Evolutionary conservation across 768 basidiomycete genomes (phyloP).

Genomic region (Kwoniella heveanensis): DNA sequence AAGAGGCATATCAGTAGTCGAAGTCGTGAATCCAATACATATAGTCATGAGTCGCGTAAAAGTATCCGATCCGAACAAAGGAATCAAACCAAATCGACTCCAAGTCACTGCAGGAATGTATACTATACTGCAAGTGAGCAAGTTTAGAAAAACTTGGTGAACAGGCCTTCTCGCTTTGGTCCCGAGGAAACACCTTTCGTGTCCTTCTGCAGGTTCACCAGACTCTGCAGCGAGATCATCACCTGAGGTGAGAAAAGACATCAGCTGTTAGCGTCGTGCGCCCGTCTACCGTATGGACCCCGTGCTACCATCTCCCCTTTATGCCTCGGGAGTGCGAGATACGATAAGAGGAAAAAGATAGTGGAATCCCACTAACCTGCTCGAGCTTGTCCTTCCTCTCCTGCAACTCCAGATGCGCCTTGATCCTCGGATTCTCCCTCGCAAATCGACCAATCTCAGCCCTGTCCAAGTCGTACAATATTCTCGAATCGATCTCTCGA

Average conservation of each 20-base stretch:
- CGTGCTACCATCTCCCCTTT: too few relatives aligned
- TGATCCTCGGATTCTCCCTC: slow-evolving; percentile 87
- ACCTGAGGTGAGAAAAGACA: slow-evolving; percentile 61
- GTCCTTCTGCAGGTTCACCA: slow-evolving; percentile 85
- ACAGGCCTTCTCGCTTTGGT: slow-evolving; percentile 41
- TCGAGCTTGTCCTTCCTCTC: slow-evolving; percentile 97
- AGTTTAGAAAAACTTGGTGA: slow-evolving; percentile 55
- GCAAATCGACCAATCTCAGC: slow-evolving; percentile 88
- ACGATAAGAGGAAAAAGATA: too few relatives aligned
- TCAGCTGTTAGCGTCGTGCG: too few relatives aligned
- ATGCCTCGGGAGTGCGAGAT: too few relatives aligned
- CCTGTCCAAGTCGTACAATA: slow-evolving; percentile 90
- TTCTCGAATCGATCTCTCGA: slow-evolving; percentile 89
- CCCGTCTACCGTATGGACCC: too few relatives aligned
- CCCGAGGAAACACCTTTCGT: slow-evolving; percentile 58
- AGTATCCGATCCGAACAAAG: not conserved
- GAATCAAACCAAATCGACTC: too few relatives aligned
- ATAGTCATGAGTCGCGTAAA: slow-evolving; percentile 20
- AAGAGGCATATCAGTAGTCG: too few relatives aligned
- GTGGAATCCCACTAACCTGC: slow-evolving; percentile 63
- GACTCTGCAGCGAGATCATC: slow-evolving; percentile 90
- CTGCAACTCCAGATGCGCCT: slow-evolving; percentile 86
- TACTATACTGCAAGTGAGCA: too few relatives aligned
- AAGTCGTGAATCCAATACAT: slow-evolving; percentile 12
- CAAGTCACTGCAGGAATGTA: too few relatives aligned